Conservation (phyloP, 768 basidiomycete species). For the Leccinum subgranulosum region DNA sequence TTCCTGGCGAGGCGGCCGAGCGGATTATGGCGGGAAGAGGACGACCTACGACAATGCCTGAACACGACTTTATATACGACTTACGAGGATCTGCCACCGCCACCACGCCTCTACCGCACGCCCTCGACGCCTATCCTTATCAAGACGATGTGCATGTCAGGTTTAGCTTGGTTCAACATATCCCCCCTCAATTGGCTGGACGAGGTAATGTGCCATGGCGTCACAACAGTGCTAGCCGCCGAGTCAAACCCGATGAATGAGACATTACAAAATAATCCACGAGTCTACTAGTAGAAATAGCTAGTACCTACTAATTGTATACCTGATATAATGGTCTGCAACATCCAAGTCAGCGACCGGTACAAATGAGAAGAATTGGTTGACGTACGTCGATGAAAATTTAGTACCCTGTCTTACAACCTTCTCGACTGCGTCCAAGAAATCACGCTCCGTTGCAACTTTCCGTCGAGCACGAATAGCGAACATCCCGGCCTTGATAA, state of each 20-base stretch:
- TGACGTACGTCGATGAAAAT: constrained; percentile 89
- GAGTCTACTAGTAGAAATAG: constrained; percentile 5
- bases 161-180: no score
- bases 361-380: neutral
- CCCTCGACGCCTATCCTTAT: neutral
- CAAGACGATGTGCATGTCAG: constrained; percentile 9
- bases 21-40: no score
- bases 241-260: neutral
- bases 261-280: constrained; percentile 14
- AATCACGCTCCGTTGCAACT: constrained; percentile 96
- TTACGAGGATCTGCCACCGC: no score
- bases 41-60: no score
- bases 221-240: neutral
- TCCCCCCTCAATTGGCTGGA: neutral
- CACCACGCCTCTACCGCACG: no score
- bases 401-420: constrained; percentile 97
- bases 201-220: no score
- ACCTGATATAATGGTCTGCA: constrained; percentile 85
- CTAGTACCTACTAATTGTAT: constrained; percentile 71
- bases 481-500: constrained; percentile 97
- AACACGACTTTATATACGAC: no score
- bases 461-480: constrained; percentile 96
- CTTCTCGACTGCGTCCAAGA: constrained; percentile 97
- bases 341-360: constrained; percentile 5
- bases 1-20: no score